phyloP scores from a whole-genome alignment of 2,329 filamentous ascomycete genomes.

The Alternaria triticimaculans region DNA sequence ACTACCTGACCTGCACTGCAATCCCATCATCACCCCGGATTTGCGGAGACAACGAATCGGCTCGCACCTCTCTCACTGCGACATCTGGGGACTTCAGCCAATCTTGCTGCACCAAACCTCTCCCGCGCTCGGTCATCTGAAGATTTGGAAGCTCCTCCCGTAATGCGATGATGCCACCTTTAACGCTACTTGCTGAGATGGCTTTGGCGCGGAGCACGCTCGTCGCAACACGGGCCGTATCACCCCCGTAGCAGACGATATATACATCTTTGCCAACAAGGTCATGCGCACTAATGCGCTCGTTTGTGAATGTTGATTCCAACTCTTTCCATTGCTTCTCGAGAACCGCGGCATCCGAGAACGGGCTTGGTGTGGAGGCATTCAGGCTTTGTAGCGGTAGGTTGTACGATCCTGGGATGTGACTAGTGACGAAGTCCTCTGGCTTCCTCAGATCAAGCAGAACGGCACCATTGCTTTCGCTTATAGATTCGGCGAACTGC shows the following conservation, averaged over 20 bases:
- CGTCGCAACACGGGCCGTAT: constrained; percentile 28
- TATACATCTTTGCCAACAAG: constrained; percentile 25
- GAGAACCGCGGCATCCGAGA: constrained; percentile 20
- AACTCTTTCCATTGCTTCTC: constrained; percentile 30
- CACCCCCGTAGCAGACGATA: constrained; percentile 25
- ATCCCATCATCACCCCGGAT: constrained; percentile 1
- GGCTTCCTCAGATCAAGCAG: constrained; percentile 27
- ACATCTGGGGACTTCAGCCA: constrained; percentile 3
- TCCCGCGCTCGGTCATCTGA: constrained; percentile 12
- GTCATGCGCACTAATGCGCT: constrained; percentile 26
- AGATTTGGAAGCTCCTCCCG: constrained; percentile 16
- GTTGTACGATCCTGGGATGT: constrained; percentile 29
- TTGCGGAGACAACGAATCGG: constrained; percentile 8
- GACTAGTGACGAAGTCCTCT: constrained; percentile 20
- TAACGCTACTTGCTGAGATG: constrained; percentile 23
- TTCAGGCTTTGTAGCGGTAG: constrained; percentile 25
- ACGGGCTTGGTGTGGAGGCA: constrained; percentile 17
- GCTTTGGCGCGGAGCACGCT: constrained; percentile 26
- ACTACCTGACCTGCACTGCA: not conserved
- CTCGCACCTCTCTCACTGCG: not conserved
- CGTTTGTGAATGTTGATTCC: constrained; percentile 21
- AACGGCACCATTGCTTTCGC: not conserved
- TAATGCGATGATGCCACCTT: constrained; percentile 21
- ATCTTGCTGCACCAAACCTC: constrained; percentile 7
- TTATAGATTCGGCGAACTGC: constrained; percentile 9